Evolutionary conservation across 768 basidiomycete species (phyloP).

Genomic region (Fistulinella prunicolor): DNA sequence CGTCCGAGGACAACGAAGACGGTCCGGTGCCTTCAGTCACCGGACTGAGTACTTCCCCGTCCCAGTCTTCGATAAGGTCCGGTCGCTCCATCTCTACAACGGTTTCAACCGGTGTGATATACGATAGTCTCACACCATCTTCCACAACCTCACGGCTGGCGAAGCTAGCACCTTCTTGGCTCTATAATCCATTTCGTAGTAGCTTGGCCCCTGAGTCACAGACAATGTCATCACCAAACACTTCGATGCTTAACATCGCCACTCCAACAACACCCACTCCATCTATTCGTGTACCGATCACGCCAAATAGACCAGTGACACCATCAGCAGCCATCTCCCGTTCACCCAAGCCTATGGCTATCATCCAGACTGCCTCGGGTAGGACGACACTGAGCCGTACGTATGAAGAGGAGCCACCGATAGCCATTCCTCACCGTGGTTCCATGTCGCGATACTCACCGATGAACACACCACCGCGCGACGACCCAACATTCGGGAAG

Average conservation of each 20-base stretch:
- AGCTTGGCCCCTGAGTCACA: slow-evolving; percentile 52
- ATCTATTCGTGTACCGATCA: slow-evolving; percentile 30
- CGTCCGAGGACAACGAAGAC: slow-evolving; percentile 38
- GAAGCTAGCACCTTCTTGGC: slow-evolving; percentile 72
- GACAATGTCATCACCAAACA: slow-evolving; percentile 41
- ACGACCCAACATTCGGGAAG: slow-evolving; percentile 50
- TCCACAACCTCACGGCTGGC: slow-evolving; percentile 41
- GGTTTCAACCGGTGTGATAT: slow-evolving; percentile 19
- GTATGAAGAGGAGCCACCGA: slow-evolving; percentile 55
- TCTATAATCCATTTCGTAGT: slow-evolving; percentile 73
- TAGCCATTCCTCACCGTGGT: slow-evolving; percentile 40
- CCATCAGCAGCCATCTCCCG: slow-evolving; percentile 32
- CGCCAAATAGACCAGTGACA: slow-evolving; percentile 27
- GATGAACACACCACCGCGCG: slow-evolving; percentile 64
- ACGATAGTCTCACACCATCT: slow-evolving; percentile 18
- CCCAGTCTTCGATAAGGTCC: slow-evolving; percentile 59
- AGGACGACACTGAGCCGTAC: slow-evolving; percentile 50
- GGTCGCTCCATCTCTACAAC: slow-evolving; percentile 50
- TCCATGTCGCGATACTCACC: slow-evolving; percentile 60
- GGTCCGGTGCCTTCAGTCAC: slow-evolving; percentile 32
- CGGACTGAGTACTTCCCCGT: slow-evolving; percentile 58
- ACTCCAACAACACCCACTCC: slow-evolving; percentile 23
- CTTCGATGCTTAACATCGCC: slow-evolving; percentile 37
- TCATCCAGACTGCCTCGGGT: slow-evolving; percentile 35
- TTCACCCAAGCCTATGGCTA: slow-evolving; percentile 43